Conservation (phyloP, 805 yeast genomes). For the Soucietia sequanensis region DNA sequence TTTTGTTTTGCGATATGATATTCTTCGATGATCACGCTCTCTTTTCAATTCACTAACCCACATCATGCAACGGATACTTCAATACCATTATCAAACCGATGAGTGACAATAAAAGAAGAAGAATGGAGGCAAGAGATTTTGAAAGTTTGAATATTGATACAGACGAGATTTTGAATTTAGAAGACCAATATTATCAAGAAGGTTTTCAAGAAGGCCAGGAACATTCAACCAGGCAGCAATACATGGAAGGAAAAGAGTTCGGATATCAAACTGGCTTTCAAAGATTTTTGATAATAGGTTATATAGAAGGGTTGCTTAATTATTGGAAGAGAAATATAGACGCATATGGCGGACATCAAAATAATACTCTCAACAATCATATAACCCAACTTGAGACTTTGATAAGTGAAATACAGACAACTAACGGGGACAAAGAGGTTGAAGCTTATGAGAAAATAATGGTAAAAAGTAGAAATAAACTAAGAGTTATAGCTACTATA, state of each 20-base stretch:
- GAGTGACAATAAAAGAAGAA: conserved; percentile 1
- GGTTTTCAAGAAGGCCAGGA: conserved; percentile 73
- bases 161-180: conserved; percentile 55
- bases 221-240: conserved; percentile 59
- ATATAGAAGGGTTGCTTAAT: conserved; percentile 51
- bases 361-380: conserved; percentile 19
- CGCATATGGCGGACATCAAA: conserved; percentile 12
- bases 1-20: no score
- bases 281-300: conserved; percentile 67
- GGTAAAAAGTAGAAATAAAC: conserved; percentile 58
- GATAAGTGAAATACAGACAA: conserved; percentile 15
- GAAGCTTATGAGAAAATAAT: conserved; percentile 52
- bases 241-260: conserved; percentile 75
- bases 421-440: conserved; percentile 57
- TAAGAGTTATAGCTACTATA: conserved; percentile 48
- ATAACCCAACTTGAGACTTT: conserved; percentile 29
- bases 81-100: no score
- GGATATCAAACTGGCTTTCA: conserved; percentile 82
- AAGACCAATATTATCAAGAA: conserved; percentile 57
- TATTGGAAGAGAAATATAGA: conserved; percentile 28
- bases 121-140: conserved; percentile 7
- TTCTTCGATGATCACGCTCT: no score
- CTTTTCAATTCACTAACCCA: no score
- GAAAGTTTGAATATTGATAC: conserved; percentile 42
- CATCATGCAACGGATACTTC: no score